Base-by-base conservation (phyloP, 2,329 filamentous ascomycete genomes). In the Plenodomus tracheiphilus region DNA sequence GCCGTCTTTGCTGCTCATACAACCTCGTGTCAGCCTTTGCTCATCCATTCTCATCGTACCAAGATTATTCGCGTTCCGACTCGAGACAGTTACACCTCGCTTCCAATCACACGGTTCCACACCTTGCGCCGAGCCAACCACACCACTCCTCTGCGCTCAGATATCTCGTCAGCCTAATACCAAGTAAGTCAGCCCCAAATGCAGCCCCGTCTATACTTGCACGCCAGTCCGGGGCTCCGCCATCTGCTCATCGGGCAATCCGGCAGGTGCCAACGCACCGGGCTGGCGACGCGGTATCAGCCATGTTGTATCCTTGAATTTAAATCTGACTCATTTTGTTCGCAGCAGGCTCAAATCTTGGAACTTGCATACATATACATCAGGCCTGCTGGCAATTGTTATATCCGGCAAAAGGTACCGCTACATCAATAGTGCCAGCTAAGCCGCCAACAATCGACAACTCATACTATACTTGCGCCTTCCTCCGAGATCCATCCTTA, bases 321-420 rank as follows among this genome's bases (percentile, higher is more conserved):
- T 67, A 65, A 64, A 65, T 69, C 69, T 71, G 64, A 71, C 69
- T 70, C 64, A 71, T 58, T 22, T 43, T 39, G 32, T 43, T 57
- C 49, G 6, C 54, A 40, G 43, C 58, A 68, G 64, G 47, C 59
- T 58, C 44, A 52, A 53, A 41, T 58, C 56, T 55, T 13, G 16
- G 13, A 35, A n/a, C 35, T 18, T 37, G 16, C 35, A 9, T 37
- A 20, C 18, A 20, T 18, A 20, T 37, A 30, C 11, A 17, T 9
- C 35, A 37, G 16, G 11, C 35, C 16, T 35, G 32, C 25, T 19
- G 7, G 13, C 37, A 16, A 11, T 15, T 19, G 30, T 25, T 13
- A 9, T 13, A 20, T 13, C 4, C 28, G 28, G 28, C 7, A 15
- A 15, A 11, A 32, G 15, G 8, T 4, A 8, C 8, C 8, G 28